Conservation (phyloP, 2,329 filamentous ascomycete genomes). For the Cercospora sojina region DNA sequence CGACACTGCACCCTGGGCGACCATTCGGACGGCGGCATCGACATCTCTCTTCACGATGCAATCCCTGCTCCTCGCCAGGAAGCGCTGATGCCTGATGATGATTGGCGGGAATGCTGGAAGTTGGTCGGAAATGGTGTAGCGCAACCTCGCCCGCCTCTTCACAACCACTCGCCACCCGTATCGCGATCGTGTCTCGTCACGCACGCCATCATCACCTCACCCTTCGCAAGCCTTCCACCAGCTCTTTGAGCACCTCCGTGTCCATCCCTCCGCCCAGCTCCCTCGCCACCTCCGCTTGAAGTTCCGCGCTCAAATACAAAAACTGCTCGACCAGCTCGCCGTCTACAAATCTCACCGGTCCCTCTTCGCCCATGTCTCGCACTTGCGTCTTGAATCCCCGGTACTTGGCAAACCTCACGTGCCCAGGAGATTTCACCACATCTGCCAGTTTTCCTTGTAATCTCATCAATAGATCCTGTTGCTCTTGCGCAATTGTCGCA, state of each 20-base stretch:
- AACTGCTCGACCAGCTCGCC: conserved; percentile 88
- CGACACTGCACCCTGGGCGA: neutral
- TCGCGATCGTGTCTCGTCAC: neutral
- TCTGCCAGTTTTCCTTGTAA: conserved; percentile 72
- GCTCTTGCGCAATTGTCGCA: conserved; percentile 68
- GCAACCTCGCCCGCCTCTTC: no score
- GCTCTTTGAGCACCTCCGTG: conserved; percentile 59
- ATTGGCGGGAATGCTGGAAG: neutral
- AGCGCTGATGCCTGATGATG: neutral
- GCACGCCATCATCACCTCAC: conserved; percentile 32
- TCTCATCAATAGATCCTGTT: conserved; percentile 77
- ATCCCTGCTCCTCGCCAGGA: neutral
- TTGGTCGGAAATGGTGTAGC: neutral
- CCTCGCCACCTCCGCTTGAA: conserved; percentile 55
- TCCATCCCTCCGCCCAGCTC: conserved; percentile 48
- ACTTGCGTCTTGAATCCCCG: conserved; percentile 77
- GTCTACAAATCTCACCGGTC: conserved; percentile 85
- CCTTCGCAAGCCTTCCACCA: conserved; percentile 57
- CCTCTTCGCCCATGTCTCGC: conserved; percentile 60
- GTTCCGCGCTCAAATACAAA: conserved; percentile 64
- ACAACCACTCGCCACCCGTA: neutral
- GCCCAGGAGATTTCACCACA: conserved; percentile 66
- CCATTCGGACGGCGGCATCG: neutral
- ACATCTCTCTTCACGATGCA: neutral
- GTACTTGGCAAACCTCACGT: conserved; percentile 74